Percentiles rank a stretch among this genome's conserved stretches.
These are phyloP conservation scores for Wickerhamomyces chambardii DNA, from an alignment of 805 yeast genomes.

Conservation along the genomic window DNA sequence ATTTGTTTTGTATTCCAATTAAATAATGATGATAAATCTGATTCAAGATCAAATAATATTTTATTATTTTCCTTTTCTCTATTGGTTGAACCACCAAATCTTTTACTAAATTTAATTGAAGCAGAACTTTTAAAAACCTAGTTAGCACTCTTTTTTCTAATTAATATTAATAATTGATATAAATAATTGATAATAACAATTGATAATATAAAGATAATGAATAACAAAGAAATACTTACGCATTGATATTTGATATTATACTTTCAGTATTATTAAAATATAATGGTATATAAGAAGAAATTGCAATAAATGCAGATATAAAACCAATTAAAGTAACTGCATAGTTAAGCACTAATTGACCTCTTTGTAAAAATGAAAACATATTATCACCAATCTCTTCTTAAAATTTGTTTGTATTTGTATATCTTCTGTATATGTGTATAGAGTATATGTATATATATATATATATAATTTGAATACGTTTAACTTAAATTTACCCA, in stretches of 20 bases:
- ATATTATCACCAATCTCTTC: too few relatives aligned
- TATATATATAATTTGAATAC: too few relatives aligned
- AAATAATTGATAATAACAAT: slow-evolving; percentile 6
- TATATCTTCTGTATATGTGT: too few relatives aligned
- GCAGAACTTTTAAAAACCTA: too few relatives aligned
- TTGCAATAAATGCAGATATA: slow-evolving; percentile 36
- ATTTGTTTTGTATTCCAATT: slow-evolving; percentile 97
- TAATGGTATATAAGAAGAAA: slow-evolving; percentile 41
- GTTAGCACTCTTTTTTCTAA: slow-evolving; percentile 14
- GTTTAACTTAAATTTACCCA: too few relatives aligned
- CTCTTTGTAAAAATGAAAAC: slow-evolving; percentile 33
- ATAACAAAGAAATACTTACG: slow-evolving; percentile 14
- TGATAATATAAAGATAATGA: slow-evolving; percentile 4
- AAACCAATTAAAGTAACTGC: slow-evolving; percentile 42
- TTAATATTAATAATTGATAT: too few relatives aligned
- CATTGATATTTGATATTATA: slow-evolving; percentile 24
- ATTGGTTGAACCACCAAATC: slow-evolving; percentile 58
- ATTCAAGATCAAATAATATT: slow-evolving; percentile 61
- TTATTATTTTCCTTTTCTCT: slow-evolving; percentile 71
- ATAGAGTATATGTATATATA: too few relatives aligned
- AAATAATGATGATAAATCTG: slow-evolving; percentile 73
- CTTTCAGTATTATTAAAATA: slow-evolving; percentile 28
- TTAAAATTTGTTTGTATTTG: too few relatives aligned
- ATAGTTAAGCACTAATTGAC: slow-evolving; percentile 44
- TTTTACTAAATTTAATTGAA: slow-evolving; percentile 42